Evolutionary conservation across 2,329 filamentous ascomycete genomes (phyloP).

Genomic region (Fusarium sp.): DNA sequence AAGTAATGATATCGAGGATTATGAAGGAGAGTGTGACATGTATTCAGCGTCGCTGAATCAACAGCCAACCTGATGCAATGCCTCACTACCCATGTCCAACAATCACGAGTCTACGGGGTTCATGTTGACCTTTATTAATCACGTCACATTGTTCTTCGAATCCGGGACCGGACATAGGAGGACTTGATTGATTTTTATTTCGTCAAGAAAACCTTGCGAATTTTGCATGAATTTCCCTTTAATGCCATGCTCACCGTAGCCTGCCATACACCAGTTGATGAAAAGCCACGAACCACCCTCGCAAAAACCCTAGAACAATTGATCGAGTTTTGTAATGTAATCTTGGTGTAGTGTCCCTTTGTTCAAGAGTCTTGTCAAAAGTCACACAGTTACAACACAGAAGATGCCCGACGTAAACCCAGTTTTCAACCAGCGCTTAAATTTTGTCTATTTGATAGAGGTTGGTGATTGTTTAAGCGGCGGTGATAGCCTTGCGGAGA

Average conservation of each 20-base stretch:
- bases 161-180: slow-evolving; percentile 33
- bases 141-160: slow-evolving; percentile 8
- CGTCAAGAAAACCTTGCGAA: slow-evolving; percentile 53
- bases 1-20: not conserved
- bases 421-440: slow-evolving; percentile 43
- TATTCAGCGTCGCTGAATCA: not conserved
- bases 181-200: slow-evolving; percentile 53
- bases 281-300: slow-evolving; percentile 54
- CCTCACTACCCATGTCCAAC: not conserved
- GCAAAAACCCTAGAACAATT: slow-evolving; percentile 48
- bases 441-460: slow-evolving; percentile 39
- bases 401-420: slow-evolving; percentile 40
- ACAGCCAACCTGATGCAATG: not conserved
- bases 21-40: not conserved
- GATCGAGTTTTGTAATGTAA: slow-evolving; percentile 35
- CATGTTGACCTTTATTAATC: not conserved
- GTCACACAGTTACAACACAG: slow-evolving; percentile 38
- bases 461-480: slow-evolving; percentile 62
- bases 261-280: slow-evolving; percentile 55
- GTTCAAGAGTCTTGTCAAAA: slow-evolving; percentile 32
- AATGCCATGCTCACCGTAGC: slow-evolving; percentile 55
- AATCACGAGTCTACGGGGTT: not conserved
- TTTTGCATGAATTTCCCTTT: slow-evolving; percentile 54
- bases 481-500: slow-evolving; percentile 72
- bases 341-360: slow-evolving; percentile 31